phyloP scores from a whole-genome alignment of 208 protist genomes.

The Naegleria gruberi region DNA sequence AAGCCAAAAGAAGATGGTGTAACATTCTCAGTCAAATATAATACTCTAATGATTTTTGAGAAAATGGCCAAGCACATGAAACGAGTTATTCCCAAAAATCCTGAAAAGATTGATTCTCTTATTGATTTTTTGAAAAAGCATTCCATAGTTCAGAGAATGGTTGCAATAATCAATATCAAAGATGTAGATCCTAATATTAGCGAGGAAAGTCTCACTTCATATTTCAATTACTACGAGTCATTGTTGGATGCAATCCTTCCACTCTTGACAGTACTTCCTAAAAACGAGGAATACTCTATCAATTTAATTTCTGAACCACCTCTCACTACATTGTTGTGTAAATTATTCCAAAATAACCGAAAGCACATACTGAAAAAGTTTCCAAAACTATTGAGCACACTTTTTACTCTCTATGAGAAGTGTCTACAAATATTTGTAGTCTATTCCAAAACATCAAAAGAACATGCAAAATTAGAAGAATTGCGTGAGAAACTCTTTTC shows the following conservation, averaged over 20 bases:
- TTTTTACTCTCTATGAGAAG: neutral
- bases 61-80: neutral
- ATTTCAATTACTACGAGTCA: neutral
- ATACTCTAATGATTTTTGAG: neutral
- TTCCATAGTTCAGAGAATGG: neutral
- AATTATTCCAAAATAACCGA: neutral
- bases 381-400: neutral
- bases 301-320: neutral
- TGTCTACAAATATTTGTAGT: neutral
- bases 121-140: neutral
- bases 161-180: neutral
- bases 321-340: neutral
- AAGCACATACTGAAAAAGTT: neutral
- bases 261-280: neutral
- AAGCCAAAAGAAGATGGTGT: neutral
- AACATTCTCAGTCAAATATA: neutral
- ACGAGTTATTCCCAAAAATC: neutral
- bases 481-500: neutral
- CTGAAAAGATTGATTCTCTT: neutral
- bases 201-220: neutral
- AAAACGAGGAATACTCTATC: neutral
- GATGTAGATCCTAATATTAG: neutral
- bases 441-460: neutral
- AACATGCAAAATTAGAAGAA: neutral
- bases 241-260: neutral